Evolutionary conservation across 805 yeast genomes (phyloP).

Genomic region (Saitoella complicata): DNA sequence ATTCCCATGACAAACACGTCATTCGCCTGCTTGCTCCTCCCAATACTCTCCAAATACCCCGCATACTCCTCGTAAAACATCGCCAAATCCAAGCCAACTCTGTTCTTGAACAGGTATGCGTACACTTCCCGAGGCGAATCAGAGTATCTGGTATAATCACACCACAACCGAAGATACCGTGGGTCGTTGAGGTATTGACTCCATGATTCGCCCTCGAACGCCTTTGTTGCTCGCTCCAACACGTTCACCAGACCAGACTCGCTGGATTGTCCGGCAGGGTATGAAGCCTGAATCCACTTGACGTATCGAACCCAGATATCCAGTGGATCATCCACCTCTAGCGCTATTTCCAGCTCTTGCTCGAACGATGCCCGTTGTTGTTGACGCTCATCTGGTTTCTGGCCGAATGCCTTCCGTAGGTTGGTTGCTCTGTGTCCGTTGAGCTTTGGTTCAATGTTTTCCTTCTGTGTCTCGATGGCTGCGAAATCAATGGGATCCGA

Average conservation of each 20-base stretch:
- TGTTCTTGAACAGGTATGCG: constrained; percentile 50
- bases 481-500: constrained; percentile 23
- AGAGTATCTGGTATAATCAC: constrained; percentile 52
- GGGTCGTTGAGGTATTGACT: constrained; percentile 65
- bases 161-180: constrained; percentile 66
- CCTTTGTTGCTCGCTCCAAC: constrained; percentile 56
- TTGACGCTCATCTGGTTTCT: constrained; percentile 25
- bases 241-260: constrained; percentile 51
- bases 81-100: constrained; percentile 53
- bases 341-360: constrained; percentile 27
- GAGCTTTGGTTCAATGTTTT: constrained; percentile 49
- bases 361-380: constrained; percentile 27
- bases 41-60: constrained; percentile 35
- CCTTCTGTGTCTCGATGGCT: constrained; percentile 48
- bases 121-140: constrained; percentile 59
- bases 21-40: constrained; percentile 36
- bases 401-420: constrained; percentile 30
- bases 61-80: constrained; percentile 71
- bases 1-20: constrained; percentile 46
- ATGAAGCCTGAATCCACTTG: constrained; percentile 44
- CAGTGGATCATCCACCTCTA: constrained; percentile 69
- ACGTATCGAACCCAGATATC: constrained; percentile 61
- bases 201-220: constrained; percentile 38
- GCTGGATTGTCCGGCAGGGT: constrained; percentile 43
- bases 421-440: constrained; percentile 56